phyloP scores from a whole-genome alignment of 345 rosid genomes.

The Passiflora organensis region DNA sequence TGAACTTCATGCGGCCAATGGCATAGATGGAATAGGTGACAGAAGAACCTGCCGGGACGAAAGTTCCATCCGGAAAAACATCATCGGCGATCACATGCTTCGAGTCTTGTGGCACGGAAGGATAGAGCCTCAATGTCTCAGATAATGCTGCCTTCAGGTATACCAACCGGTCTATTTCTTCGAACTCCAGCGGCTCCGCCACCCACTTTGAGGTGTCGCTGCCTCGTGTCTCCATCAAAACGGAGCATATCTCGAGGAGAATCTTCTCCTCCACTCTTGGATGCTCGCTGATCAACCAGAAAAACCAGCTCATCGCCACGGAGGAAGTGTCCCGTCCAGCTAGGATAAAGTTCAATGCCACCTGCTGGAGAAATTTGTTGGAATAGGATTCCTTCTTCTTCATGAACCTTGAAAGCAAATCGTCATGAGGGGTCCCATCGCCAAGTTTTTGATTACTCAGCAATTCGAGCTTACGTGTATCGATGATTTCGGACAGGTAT shows the following conservation, averaged over 20 bases:
- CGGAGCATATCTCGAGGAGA: constrained; percentile 28
- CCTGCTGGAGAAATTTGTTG: constrained; percentile 40
- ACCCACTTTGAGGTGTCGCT: constrained; percentile 28
- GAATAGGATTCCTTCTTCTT: constrained; percentile 39
- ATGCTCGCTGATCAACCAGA: constrained; percentile 28
- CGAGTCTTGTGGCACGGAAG: constrained; percentile 46
- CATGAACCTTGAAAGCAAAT: constrained; percentile 40
- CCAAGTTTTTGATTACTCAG: constrained; percentile 9
- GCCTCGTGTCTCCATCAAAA: constrained; percentile 40
- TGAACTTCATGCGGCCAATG: constrained; percentile 31
- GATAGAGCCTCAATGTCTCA: constrained; percentile 43
- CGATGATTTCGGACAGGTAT: constrained; percentile 35
- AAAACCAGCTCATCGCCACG: constrained; percentile 43
- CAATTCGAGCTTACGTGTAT: constrained; percentile 36
- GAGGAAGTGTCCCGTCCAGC: constrained; percentile 53
- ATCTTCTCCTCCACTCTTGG: constrained; percentile 37
- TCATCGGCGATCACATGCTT: constrained; percentile 43
- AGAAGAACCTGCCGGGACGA: constrained; percentile 40
- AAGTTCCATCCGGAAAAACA: constrained; percentile 27
- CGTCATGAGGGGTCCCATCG: constrained; percentile 23
- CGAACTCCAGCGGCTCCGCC: constrained; percentile 40
- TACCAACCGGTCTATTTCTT: constrained; percentile 37
- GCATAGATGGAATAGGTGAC: constrained; percentile 40
- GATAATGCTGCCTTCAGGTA: constrained; percentile 43
- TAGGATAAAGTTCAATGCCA: constrained; percentile 42